Conservation (phyloP, 257 asterid species). For the Solanum clarkiae region DNA sequence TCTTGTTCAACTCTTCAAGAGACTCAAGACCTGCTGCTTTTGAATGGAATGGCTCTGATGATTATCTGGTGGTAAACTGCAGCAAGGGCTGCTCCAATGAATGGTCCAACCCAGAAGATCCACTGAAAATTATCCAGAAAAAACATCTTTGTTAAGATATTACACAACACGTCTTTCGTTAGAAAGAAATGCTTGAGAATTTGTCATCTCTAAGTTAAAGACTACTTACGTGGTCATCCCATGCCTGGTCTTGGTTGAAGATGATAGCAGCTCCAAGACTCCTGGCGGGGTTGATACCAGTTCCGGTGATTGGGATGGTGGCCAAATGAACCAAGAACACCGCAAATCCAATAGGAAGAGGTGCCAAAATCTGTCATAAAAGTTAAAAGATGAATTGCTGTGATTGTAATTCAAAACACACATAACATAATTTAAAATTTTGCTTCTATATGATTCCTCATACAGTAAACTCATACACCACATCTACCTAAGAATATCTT, state of each 20-base stretch:
- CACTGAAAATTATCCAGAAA: neutral
- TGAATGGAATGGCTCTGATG: slow-evolving; percentile 59
- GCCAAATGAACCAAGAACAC: slow-evolving; percentile 71
- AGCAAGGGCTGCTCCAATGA: slow-evolving; percentile 56
- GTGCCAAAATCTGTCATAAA: slow-evolving; percentile 32
- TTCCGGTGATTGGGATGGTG: slow-evolving; percentile 75
- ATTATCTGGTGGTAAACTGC: slow-evolving; percentile 50
- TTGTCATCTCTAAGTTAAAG: neutral
- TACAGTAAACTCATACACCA: neutral
- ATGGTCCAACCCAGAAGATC: slow-evolving; percentile 65
- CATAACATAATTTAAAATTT: neutral
- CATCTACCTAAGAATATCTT: neutral
- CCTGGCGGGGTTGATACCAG: slow-evolving; percentile 73
- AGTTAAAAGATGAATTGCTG: neutral
- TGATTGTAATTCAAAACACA: neutral
- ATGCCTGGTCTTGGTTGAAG: slow-evolving; percentile 26
- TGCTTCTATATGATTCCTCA: neutral
- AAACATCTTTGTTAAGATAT: neutral
- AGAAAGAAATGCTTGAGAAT: neutral
- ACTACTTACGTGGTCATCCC: slow-evolving; percentile 44
- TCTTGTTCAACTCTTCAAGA: neutral
- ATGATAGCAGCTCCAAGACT: slow-evolving; percentile 74
- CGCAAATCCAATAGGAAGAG: slow-evolving; percentile 59
- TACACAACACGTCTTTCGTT: neutral
- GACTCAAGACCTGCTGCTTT: slow-evolving; percentile 21